Percentiles rank a stretch among this genome's conserved stretches.
phyloP scores from a whole-genome alignment of 148 eudicot genomes.

The Fagopyrum tataricum region DNA sequence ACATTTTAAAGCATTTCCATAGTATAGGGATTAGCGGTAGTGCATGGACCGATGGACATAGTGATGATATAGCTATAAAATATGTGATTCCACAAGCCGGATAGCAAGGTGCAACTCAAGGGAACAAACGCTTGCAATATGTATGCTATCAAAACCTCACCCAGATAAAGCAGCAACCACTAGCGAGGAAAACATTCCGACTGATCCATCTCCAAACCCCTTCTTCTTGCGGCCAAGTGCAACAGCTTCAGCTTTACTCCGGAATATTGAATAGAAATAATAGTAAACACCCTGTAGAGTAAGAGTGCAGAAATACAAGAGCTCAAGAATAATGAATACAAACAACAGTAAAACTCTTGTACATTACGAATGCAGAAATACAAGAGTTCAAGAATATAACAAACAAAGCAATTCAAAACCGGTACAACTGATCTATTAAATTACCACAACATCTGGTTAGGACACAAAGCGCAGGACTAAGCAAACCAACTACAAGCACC shows the following conservation, averaged over 20 bases:
- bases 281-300: constrained; percentile 98
- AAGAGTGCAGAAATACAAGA: constrained; percentile 36
- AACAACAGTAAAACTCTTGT: not conserved
- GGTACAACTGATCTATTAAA: constrained; percentile 7
- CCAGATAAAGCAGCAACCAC: constrained; percentile 94
- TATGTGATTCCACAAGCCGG: not conserved
- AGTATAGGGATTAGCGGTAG: not conserved
- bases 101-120: not conserved
- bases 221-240: constrained; percentile 68
- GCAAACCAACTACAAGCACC: constrained; percentile 5
- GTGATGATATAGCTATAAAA: not conserved
- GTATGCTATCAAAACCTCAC: constrained; percentile 24
- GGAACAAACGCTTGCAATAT: not conserved
- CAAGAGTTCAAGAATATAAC: constrained; percentile 31
- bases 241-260: constrained; percentile 77
- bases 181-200: constrained; percentile 91
- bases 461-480: not conserved
- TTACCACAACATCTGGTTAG: too few species aligned
- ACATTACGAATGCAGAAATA: constrained; percentile 24
- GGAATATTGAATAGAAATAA: constrained; percentile 99
- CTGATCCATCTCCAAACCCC: constrained; percentile 94
- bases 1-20: not conserved
- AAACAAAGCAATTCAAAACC: not conserved
- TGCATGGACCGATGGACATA: not conserved
- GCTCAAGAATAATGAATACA: constrained; percentile 22